These are phyloP conservation scores for Tylopilus balloui DNA, from an alignment of 768 basidiomycete species.

Conservation along the genomic window DNA sequence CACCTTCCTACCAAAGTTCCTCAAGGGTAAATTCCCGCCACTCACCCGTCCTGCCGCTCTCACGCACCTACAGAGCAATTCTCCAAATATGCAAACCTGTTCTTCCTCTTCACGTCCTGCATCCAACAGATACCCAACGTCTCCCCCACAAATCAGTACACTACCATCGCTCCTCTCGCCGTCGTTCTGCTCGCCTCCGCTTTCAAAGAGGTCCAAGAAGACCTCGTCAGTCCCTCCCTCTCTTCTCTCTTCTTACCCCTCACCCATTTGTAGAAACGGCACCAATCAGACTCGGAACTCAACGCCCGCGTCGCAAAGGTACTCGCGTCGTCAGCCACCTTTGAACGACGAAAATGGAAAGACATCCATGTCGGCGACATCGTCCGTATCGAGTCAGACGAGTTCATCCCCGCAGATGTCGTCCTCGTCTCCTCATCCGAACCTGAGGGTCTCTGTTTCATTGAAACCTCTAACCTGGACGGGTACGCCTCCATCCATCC, in stretches of 20 bases:
- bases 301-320: slow-evolving; percentile 81
- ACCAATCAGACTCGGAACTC: slow-evolving; percentile 89
- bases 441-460: slow-evolving; percentile 95
- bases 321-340: slow-evolving; percentile 57
- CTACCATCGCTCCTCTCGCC: slow-evolving; percentile 87
- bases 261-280: slow-evolving; percentile 70
- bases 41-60: slow-evolving; percentile 4
- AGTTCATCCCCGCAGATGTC: slow-evolving; percentile 95
- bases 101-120: slow-evolving; percentile 96
- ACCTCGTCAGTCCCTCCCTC: slow-evolving; percentile 45
- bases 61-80: slow-evolving; percentile 71
- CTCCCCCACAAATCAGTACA: slow-evolving; percentile 92
- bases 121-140: slow-evolving; percentile 98
- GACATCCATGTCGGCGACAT: slow-evolving; percentile 89
- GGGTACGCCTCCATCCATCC: slow-evolving; percentile 52
- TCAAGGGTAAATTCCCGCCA: slow-evolving; percentile 59
- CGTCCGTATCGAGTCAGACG: slow-evolving; percentile 83
- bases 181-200: slow-evolving; percentile 90
- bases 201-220: slow-evolving; percentile 94
- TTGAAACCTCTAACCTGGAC: slow-evolving; percentile 96
- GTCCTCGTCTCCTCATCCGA: slow-evolving; percentile 85
- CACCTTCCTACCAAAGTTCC: slow-evolving; percentile 90
- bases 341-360: slow-evolving; percentile 79
- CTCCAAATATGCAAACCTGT: slow-evolving; percentile 96
- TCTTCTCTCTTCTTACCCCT: not conserved